Conservation (phyloP, 345 rosid genomes). For the Acer negundo region DNA sequence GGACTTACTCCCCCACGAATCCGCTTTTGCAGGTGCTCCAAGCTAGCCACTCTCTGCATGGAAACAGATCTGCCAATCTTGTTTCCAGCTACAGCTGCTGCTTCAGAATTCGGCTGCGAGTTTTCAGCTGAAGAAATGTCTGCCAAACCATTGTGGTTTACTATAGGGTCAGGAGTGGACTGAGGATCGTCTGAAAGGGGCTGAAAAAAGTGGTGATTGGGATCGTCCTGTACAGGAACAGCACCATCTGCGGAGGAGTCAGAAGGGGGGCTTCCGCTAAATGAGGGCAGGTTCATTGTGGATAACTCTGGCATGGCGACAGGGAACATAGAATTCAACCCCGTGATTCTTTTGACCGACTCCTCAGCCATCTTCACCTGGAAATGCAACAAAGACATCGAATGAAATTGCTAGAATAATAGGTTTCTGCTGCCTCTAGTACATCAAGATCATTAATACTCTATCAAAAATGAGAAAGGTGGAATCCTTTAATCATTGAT, state of each 20-base stretch:
- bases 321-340: conserved; percentile 67
- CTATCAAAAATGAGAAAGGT: not conserved
- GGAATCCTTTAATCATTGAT: not conserved
- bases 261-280: conserved; percentile 47
- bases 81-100: conserved; percentile 36
- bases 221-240: conserved; percentile 54
- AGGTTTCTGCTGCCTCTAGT: not conserved
- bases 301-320: conserved; percentile 45
- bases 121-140: conserved; percentile 53
- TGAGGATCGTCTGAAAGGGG: conserved; percentile 29
- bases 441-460: not conserved
- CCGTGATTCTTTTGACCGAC: conserved; percentile 75
- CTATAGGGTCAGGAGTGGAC: conserved; percentile 33
- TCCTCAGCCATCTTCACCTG: conserved; percentile 99
- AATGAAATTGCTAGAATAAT: not conserved
- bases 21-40: conserved; percentile 89
- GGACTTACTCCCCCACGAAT: conserved; percentile 54
- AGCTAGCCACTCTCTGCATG: conserved; percentile 81
- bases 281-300: conserved; percentile 41
- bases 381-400: conserved; percentile 10
- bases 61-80: conserved; percentile 70
- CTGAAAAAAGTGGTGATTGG: conserved; percentile 36
- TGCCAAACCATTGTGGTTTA: conserved; percentile 36
- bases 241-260: conserved; percentile 58
- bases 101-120: conserved; percentile 30